phyloP scores from a whole-genome alignment of 441 rosid genomes.

The Aquilaria agallochum region DNA sequence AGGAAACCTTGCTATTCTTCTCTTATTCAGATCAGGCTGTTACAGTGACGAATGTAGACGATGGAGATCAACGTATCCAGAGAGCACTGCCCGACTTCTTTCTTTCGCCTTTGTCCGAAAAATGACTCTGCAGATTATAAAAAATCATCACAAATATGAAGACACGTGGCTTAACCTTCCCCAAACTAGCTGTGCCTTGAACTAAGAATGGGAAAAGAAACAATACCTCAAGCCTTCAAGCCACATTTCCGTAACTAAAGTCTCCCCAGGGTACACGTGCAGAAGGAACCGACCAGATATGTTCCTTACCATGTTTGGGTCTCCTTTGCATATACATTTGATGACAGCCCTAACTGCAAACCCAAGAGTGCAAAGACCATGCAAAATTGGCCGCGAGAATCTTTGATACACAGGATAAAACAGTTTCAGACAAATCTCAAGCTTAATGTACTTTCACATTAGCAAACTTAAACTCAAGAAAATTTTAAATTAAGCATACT shows the following conservation, averaged over 20 bases:
- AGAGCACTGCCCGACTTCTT: slow-evolving; percentile 60
- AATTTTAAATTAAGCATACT: slow-evolving; percentile 15
- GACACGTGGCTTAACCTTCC: background rate
- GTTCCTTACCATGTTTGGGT: slow-evolving; percentile 50
- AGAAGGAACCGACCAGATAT: slow-evolving; percentile 74
- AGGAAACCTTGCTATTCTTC: no score
- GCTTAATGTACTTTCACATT: background rate
- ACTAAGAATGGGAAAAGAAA: background rate
- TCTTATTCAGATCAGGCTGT: slow-evolving; percentile 4
- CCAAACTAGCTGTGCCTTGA: background rate
- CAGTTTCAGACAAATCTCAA: slow-evolving; percentile 17
- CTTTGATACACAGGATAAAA: slow-evolving; percentile 27
- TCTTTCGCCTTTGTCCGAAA: slow-evolving; percentile 74
- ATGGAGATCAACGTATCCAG: slow-evolving; percentile 69
- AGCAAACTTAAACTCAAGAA: background rate
- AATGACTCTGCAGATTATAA: slow-evolving; percentile 51
- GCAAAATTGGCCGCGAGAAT: slow-evolving; percentile 86
- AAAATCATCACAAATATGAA: slow-evolving; percentile 9
- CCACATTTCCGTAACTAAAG: slow-evolving; percentile 85
- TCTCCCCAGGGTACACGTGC: slow-evolving; percentile 85
- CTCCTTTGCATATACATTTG: slow-evolving; percentile 76
- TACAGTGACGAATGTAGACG: slow-evolving; percentile 50
- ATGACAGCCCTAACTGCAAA: slow-evolving; percentile 79
- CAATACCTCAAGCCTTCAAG: slow-evolving; percentile 66
- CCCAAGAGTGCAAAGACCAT: slow-evolving; percentile 88